Base-by-base conservation (phyloP, 73 alveolate species). In the Tetrahymena malaccensis region DNA sequence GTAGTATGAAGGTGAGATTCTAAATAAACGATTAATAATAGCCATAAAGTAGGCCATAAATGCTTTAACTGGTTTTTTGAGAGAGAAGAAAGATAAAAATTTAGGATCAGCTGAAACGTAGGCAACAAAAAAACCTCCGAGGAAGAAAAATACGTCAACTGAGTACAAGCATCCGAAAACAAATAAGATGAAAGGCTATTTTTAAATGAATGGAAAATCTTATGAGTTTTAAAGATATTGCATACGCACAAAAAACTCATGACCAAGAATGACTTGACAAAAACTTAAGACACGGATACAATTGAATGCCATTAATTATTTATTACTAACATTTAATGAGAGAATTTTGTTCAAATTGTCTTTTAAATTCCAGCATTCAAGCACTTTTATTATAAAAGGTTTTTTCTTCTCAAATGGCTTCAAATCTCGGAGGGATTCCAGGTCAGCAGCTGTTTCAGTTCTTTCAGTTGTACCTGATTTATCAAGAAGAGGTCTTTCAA, bases 71-170 rank as follows among this genome's bases (percentile, higher is more conserved):
- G 44, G 44, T 22, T 85, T 85, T 35, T 94, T 94, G 15, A 57
- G 21, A 16, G 57, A 50, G 21, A 94, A 94, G 25, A 93, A 22
- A 21, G 43, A 11, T 8, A 93, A 35, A 16, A 50, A 57, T 94
- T 56, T 94, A 21, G 93, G 37, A 12, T 94, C 94, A 57, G 84
- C 85, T 50, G 85, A 57, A 10, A 57, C 96, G 17, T 56, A 96
- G 40, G 95, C 97, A 34, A 93, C 19, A 70, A 96, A 93, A 94
- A 96, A 94, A n/a, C 97, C 97, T 33, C 97, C 97, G 10, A 96
- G 55, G 94, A 93, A 96, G 96, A 96, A 96, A 94, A 96, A 96
- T 7, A 93, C 38, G 40, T 96, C 97, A 15, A 96, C 97, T 21
- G 96, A 94, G 43, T 94, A 94, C 10, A 70, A 22, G 94, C 96